Evolutionary conservation across 371 early-diverging fungal genomes (phyloP).

Genomic region (Apophysomyces trapeziformis): DNA sequence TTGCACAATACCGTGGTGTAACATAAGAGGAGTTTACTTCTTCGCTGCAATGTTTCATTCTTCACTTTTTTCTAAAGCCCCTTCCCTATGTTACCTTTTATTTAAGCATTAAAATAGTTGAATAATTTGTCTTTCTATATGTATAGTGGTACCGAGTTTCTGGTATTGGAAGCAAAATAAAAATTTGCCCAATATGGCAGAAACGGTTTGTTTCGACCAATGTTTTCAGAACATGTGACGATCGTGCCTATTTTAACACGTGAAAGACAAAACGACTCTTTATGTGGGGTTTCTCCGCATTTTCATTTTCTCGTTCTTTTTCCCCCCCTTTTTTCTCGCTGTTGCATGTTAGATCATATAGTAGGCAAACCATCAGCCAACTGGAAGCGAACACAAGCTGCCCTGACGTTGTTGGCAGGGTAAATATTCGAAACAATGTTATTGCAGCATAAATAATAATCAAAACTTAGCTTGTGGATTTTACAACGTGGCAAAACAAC

Average conservation of each 20-base stretch:
- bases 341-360: slow-evolving; percentile 86
- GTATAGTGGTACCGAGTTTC: too few species aligned
- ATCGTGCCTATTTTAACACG: slow-evolving; percentile 14
- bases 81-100: too few species aligned
- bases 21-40: too few species aligned
- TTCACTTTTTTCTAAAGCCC: too few species aligned
- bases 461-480: slow-evolving; percentile 41
- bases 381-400: slow-evolving; percentile 81
- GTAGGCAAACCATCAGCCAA: slow-evolving; percentile 92
- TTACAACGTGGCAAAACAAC: slow-evolving; percentile 36
- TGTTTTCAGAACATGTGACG: too few species aligned
- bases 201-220: too few species aligned
- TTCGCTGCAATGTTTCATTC: too few species aligned
- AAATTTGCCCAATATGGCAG: too few species aligned
- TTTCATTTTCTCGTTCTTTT: neutral
- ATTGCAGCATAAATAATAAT: neutral
- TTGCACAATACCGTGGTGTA: too few species aligned
- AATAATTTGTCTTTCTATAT: too few species aligned
- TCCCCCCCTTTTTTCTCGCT: slow-evolving; percentile 9
- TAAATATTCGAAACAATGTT: slow-evolving; percentile 22
- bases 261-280: slow-evolving; percentile 16
- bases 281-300: slow-evolving; percentile 5
- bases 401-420: slow-evolving; percentile 68
- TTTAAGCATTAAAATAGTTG: too few species aligned
- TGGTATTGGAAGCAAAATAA: too few species aligned